A percentile compares a stretch with the other conserved stretches of the same genome.
phyloP scores from a whole-genome alignment of 179 eudicot genomes.

The Spinacia oleracea region DNA sequence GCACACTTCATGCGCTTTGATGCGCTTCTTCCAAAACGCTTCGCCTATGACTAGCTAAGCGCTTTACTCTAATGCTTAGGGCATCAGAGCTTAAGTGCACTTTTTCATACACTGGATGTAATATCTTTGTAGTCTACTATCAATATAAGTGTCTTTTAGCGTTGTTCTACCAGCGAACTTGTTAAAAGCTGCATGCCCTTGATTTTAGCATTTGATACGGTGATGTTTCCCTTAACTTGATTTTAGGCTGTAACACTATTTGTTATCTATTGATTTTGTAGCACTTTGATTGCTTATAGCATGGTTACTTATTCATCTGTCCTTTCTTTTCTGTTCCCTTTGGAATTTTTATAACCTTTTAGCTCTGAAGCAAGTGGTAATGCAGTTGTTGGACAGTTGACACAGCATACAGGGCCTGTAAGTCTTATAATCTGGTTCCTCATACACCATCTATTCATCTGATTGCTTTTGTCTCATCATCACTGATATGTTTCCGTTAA shows the following conservation, averaged over 20 bases:
- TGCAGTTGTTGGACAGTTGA: constrained; percentile 62
- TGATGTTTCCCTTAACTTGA: background rate
- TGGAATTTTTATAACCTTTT: constrained; percentile 17
- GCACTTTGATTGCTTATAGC: background rate
- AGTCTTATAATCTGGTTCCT: constrained; percentile 30
- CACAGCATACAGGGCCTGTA: constrained; percentile 89
- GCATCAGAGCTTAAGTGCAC: too few species aligned
- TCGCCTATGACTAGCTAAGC: too few species aligned
- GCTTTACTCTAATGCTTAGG: too few species aligned
- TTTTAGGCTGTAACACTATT: background rate
- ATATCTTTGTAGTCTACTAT: background rate
- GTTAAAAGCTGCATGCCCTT: background rate
- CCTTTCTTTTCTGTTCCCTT: background rate
- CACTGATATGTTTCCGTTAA: background rate
- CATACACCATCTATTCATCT: constrained; percentile 4
- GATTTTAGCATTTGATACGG: background rate
- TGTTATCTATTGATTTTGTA: background rate
- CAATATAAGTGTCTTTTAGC: background rate
- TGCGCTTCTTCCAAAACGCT: too few species aligned
- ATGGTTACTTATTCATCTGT: background rate
- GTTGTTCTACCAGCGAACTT: background rate
- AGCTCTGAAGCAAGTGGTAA: constrained; percentile 56
- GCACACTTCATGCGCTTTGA: too few species aligned
- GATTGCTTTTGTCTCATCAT: constrained; percentile 8
- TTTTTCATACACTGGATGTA: too few species aligned